Base-by-base conservation (phyloP, 192 early-diverging fungal species). In the Diversispora eburnea region DNA sequence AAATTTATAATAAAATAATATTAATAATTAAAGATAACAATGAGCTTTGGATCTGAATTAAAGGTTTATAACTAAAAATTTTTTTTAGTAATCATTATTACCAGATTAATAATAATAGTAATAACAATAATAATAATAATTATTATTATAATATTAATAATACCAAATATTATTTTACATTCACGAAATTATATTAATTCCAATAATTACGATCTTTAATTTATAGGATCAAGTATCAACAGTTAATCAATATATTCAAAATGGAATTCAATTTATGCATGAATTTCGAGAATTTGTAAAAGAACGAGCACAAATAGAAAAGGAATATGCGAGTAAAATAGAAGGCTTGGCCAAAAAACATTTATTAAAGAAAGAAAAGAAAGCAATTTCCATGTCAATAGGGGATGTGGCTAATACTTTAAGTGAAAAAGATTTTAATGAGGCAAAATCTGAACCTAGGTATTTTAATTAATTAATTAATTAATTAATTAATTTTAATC, bases 261-360 rank as follows among this genome's bases (percentile, higher is more conserved):
- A 86, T 25, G 82, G 84, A 7, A 84, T 92, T 49, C 78, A 82
- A 8, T 91, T 90, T 58, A 61, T 91, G 25, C 65, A 75, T 56
- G 90, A 93, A 52, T 87, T 93, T 59, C 83, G 88, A 20, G 89
- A 88, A 57, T 92, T 91, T 77, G 75, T 88, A 42, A 86, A 84
- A 63, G 92, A 93, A 20, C 81, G 86, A 9, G 84, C 87, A 22
- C 86, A 86, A 22, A 80, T 92, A 25, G 91, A 93, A 66, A 81
- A 83, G 41, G 92, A 93, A 46, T 92, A 86, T 76, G 84, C 88
- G 7, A 81, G 84, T 66, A 85, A 87, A 73, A 80, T 92, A 41
- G 92, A 92, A 51, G 64, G 75, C 0, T 74, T 93, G 9, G 82
- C 84, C 0, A 81, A 83, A 62, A 90, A 90, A 65, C 85, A 91